Evolutionary conservation across 768 basidiomycete genomes (phyloP).

Genomic region (Terana coerulea): DNA sequence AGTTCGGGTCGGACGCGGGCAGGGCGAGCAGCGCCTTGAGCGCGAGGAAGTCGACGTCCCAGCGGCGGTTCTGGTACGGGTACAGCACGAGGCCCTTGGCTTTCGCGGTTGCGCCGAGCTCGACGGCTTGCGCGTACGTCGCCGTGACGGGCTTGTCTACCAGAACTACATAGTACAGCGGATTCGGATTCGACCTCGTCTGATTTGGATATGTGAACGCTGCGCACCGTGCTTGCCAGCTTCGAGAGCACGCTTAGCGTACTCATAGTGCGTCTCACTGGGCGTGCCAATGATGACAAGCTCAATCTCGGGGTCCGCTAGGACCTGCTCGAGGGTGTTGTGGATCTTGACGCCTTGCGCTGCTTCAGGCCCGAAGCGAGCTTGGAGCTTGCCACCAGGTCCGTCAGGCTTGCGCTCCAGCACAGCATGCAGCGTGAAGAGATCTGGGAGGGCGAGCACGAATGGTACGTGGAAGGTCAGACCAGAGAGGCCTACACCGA

Average conservation of each 20-base stretch:
- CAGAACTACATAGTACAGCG: conserved; percentile 50
- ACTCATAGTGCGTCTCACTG: conserved; percentile 66
- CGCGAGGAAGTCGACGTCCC: conserved; percentile 76
- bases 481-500: conserved; percentile 62
- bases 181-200: no score
- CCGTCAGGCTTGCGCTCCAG: conserved; percentile 65
- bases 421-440: conserved; percentile 71
- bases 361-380: conserved; percentile 53
- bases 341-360: conserved; percentile 48
- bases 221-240: conserved; percentile 70
- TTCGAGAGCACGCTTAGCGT: conserved; percentile 60
- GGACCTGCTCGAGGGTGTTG: conserved; percentile 54
- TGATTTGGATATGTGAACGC: no score
- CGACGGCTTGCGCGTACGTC: conserved; percentile 51
- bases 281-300: conserved; percentile 68
- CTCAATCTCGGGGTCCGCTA: conserved; percentile 62
- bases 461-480: conserved; percentile 82
- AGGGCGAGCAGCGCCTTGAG: conserved; percentile 55
- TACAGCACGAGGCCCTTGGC: conserved; percentile 62
- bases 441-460: conserved; percentile 63
- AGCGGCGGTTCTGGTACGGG: conserved; percentile 71
- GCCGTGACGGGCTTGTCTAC: conserved; percentile 79
- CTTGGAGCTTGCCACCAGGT: conserved; percentile 60
- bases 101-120: conserved; percentile 57
- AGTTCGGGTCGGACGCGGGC: conserved; percentile 46